Percentiles rank a stretch among this genome's conserved stretches.
Evolutionary conservation across 2,329 filamentous ascomycete genomes (phyloP).

Genomic region (Dothistroma septosporum): DNA sequence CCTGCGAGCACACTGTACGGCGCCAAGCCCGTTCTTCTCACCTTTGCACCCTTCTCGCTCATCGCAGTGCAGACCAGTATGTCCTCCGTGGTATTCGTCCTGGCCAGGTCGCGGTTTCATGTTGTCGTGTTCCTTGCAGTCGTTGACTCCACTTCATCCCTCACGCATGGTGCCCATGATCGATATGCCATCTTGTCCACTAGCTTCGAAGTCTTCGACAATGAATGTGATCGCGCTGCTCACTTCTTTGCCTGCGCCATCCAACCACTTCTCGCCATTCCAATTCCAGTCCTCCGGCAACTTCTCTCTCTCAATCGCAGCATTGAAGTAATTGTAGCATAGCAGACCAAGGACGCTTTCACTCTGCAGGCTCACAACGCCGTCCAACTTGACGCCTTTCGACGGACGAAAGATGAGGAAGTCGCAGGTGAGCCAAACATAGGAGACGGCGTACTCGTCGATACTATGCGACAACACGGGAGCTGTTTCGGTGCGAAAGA

Average conservation of each 20-base stretch:
- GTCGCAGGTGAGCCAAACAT: constrained; percentile 44
- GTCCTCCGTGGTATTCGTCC: background rate
- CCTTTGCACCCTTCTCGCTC: background rate
- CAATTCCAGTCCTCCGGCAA: constrained; percentile 78
- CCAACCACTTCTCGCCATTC: constrained; percentile 64
- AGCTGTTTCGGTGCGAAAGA: constrained; percentile 2
- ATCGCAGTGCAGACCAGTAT: background rate
- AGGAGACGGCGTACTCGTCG: constrained; percentile 82
- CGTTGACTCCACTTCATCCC: background rate
- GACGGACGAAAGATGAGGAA: constrained; percentile 47
- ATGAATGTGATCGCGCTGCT: constrained; percentile 69
- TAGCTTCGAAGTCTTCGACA: constrained; percentile 80
- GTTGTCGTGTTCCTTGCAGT: background rate
- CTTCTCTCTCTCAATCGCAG: constrained; percentile 72
- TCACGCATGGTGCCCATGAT: constrained; percentile 19
- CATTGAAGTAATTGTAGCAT: constrained; percentile 88
- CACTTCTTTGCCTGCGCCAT: constrained; percentile 65
- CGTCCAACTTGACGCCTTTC: constrained; percentile 70
- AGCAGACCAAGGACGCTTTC: constrained; percentile 85
- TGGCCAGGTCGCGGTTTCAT: background rate
- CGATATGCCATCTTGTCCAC: constrained; percentile 19
- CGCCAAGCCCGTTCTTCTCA: background rate
- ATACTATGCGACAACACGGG: constrained; percentile 47
- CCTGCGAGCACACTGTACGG: background rate
- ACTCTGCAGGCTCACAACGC: constrained; percentile 78